phyloP scores from a whole-genome alignment of 2,329 filamentous ascomycete species.

The Sporothrix euskadiensis region DNA sequence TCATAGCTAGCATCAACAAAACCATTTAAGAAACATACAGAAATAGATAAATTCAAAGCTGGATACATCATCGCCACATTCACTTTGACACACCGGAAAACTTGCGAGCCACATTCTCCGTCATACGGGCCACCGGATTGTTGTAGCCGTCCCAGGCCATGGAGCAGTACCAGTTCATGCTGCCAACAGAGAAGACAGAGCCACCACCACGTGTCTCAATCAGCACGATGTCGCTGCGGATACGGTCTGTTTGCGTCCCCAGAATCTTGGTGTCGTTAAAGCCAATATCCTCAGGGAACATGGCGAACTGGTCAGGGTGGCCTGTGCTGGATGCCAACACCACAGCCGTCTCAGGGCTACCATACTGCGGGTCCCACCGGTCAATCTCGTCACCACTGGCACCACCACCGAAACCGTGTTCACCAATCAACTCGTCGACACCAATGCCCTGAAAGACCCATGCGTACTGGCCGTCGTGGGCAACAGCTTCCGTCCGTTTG shows the following conservation, averaged over 20 bases:
- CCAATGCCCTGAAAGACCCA: conserved; percentile 29
- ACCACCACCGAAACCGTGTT: conserved; percentile 38
- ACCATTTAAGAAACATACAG: no score
- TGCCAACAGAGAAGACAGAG: conserved; percentile 32
- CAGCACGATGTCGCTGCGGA: conserved; percentile 36
- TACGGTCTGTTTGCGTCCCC: conserved; percentile 33
- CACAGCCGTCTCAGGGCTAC: conserved; percentile 37
- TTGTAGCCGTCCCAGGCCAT: conserved; percentile 33
- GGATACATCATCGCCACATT: no score
- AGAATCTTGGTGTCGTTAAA: conserved; percentile 34
- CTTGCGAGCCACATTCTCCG: conserved; percentile 32
- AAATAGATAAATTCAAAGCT: no score
- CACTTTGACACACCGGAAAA: not conserved
- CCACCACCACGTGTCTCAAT: conserved; percentile 35
- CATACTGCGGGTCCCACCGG: conserved; percentile 37
- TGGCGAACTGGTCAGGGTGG: conserved; percentile 34
- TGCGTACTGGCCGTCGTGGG: conserved; percentile 19
- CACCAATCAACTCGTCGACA: conserved; percentile 30
- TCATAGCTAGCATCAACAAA: no score
- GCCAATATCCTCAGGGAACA: conserved; percentile 32
- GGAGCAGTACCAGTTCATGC: conserved; percentile 36
- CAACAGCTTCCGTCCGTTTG: conserved; percentile 27
- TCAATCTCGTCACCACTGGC: conserved; percentile 44
- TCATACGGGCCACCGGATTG: conserved; percentile 36
- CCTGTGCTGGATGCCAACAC: conserved; percentile 37